A percentile compares a stretch with the other conserved stretches of the same genome.
Evolutionary conservation across 108 stramenopile species (phyloP).

Genomic region (Nitzschia putrida): DNA sequence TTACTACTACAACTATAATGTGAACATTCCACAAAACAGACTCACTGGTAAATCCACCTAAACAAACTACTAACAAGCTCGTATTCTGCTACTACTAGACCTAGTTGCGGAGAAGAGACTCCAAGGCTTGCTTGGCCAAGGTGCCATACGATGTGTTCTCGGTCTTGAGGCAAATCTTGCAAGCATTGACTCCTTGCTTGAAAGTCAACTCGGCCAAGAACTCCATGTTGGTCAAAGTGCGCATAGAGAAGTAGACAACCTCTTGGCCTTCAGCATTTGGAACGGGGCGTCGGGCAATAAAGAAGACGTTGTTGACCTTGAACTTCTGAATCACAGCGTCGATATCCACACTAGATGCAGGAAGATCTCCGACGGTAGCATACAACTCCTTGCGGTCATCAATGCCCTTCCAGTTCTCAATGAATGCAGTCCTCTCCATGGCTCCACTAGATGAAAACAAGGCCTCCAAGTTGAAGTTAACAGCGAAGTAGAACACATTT

Average conservation of each 20-base stretch:
- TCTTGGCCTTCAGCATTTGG: constrained; percentile 91
- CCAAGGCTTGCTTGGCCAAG: constrained; percentile 79
- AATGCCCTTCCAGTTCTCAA: constrained; percentile 84
- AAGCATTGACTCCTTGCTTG: constrained; percentile 88
- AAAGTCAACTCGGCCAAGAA: constrained; percentile 93
- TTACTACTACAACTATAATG: too few relatives aligned
- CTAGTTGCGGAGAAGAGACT: constrained; percentile 67
- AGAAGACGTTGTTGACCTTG: constrained; percentile 76
- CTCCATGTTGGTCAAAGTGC: constrained; percentile 71
- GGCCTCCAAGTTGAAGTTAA: constrained; percentile 80
- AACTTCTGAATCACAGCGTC: constrained; percentile 82
- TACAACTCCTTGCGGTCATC: constrained; percentile 91
- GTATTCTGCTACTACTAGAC: too few relatives aligned
- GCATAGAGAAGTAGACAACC: constrained; percentile 89
- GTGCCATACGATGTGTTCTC: constrained; percentile 70
- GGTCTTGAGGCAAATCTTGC: constrained; percentile 92
- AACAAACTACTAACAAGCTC: too few relatives aligned
- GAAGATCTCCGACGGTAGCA: constrained; percentile 68
- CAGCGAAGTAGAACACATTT: constrained; percentile 90
- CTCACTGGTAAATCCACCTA: too few relatives aligned
- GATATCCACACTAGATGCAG: constrained; percentile 69
- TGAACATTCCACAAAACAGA: too few relatives aligned
- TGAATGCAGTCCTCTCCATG: constrained; percentile 77
- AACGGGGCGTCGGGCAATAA: constrained; percentile 91
- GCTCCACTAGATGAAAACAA: constrained; percentile 77